Conservation (phyloP, 208 protist species). For the Porcisia deanei region DNA sequence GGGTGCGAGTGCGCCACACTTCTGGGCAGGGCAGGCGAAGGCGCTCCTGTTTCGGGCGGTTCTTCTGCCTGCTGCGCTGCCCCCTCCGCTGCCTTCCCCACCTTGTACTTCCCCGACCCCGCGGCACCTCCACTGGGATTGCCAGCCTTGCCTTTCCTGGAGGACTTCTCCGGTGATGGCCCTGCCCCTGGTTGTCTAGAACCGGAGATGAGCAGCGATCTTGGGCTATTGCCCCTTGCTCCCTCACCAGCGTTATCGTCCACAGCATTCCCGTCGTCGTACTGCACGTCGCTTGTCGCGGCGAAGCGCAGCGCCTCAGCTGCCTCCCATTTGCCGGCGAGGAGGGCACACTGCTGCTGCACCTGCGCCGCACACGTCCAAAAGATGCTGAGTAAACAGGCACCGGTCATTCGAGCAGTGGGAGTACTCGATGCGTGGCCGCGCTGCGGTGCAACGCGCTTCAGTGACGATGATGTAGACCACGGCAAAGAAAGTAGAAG, state of each 20-base stretch:
- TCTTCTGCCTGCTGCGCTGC: slow-evolving; percentile 3
- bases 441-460: not conserved
- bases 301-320: slow-evolving; percentile 23
- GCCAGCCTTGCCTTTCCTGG: slow-evolving; percentile 6
- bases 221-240: not conserved
- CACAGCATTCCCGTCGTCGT: slow-evolving; percentile 7
- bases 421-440: not conserved
- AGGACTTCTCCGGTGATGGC: not conserved
- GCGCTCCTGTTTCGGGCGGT: not conserved
- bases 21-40: not conserved
- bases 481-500: not conserved
- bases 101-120: slow-evolving; percentile 3
- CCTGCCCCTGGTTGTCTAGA: not conserved
- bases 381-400: slow-evolving; percentile 20
- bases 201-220: not conserved
- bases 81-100: slow-evolving; percentile 4
- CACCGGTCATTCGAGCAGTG: slow-evolving; percentile 11
- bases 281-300: slow-evolving; percentile 16
- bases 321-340: slow-evolving; percentile 14
- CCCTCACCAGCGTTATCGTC: not conserved
- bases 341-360: slow-evolving; percentile 29
- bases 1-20: slow-evolving; percentile 23
- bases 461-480: not conserved
- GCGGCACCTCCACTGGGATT: not conserved
- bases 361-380: slow-evolving; percentile 24